Evolutionary conservation across 163 green algal species (phyloP), one percentile per base, ranked within the genome.

Genomic region (Scenedesmus sp.): DNA sequence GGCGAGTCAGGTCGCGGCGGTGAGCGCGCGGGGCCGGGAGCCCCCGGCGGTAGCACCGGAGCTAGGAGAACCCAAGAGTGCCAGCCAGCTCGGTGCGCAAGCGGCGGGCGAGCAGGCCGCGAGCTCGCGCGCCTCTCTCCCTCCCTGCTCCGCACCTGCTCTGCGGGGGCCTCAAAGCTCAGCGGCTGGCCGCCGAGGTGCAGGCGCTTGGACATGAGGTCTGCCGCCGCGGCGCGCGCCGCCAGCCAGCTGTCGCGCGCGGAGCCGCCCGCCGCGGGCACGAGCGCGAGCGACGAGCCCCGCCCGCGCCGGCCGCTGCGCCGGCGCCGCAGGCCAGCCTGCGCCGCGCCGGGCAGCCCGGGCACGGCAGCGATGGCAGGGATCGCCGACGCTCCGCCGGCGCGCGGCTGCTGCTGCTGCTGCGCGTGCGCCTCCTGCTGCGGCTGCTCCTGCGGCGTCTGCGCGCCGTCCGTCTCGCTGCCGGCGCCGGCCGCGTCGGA

Each of bases 181-280:
- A 80, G 28, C 17, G 22, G 6, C 42, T 51, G 17, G 28, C 50
- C 42, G 34, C 39, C 45, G 26, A 80, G 39, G 44, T 50, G 2
- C 44, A 81, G 36, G 50, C 56, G n/a, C 74, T 66, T 57, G 11
- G n/a, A 34, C 18, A 26, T 18, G 62, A 81, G 54, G 2, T 18
- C 22, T 39, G 36, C 33, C 31, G 44, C 45, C 10, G 31, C 53
- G 11, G 24, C 53, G 18, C 63, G 74, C 18, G 74, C 74, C 39
- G 74, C 29, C 17, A 44, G 31, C 29, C 24, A 28, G 22, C 20
- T 51, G 60, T 80, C 72, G 17, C 28, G 15, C 4, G 36, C 45
- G 20, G 44, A n/a, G n/a, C n/a, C n/a, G n/a, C n/a, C n/a, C n/a
- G n/a, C n/a, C n/a, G n/a, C n/a, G n/a, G n/a, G n/a, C n/a, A n/a